Base-by-base conservation (phyloP, 768 basidiomycete species). In the Mycena crocata region DNA sequence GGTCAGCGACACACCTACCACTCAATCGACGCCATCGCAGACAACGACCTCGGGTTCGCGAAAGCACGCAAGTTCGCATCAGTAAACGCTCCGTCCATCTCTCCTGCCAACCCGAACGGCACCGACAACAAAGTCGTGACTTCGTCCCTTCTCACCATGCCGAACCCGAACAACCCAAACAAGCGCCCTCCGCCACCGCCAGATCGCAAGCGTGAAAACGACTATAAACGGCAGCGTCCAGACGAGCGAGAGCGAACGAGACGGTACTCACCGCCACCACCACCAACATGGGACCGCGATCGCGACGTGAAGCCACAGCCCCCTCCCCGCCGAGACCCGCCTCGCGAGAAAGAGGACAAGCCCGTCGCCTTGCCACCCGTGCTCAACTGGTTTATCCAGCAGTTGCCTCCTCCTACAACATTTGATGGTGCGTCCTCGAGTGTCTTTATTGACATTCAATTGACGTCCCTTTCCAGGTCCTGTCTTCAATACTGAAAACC, bases 401-500 rank as follows among this genome's bases (percentile, higher is more conserved):
- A 90, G 67, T 79, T 99, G 54, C 96, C 96, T 7, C 79, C 85
- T 42, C 82, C 92, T 6, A 69, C 78, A 17, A 78, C 86, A n/a
- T 98, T 98, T 76, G 94, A 98, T 79, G 96, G 95, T 95, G 69
- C 71, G 89, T 52, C n/a, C 40, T 65, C 45, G 39, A 68, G 49
- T 58, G 40, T 14, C 37, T 2, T 39, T 34, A 57, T 32, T 26
- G 30, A 35, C 56, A 26, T 58, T 68, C 57, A 7, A n/a, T 23
- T 50, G 58, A 52, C 34, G 14, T 24, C 4, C 1, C 2, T 21
- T 48, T 30, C 71, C 70, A 96, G 95, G 95, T 5, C 96, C 96
- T 12, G 86, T 94, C 40, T 97, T 97, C 81, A 85, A 93, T 62
- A 91, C 92, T 1, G 96, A 98, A 32, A 95, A 97, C 77, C 81